Base-by-base conservation (phyloP, 2,329 filamentous ascomycete species). In the Capronia epimyces region DNA sequence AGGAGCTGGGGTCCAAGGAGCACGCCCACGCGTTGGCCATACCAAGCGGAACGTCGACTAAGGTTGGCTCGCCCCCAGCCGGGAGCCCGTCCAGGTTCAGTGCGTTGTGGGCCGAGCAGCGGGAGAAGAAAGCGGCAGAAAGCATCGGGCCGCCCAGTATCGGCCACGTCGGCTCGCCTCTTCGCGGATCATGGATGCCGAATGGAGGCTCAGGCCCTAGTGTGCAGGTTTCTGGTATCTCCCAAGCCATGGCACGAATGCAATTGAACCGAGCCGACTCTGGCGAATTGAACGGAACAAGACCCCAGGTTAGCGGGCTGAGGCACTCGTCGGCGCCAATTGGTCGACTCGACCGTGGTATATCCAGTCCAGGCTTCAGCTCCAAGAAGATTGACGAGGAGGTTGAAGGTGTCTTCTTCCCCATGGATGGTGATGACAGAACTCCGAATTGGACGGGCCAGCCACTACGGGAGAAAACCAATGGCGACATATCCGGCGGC, bases 111-210 rank as follows among this genome's bases (percentile, higher is more conserved):
- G 76, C 76, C 55, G 75, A 72, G 55, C 74, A 71, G 62, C 69
- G 71, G 53, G 75, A 70, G 59, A 73, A 69, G 54, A 75, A 76
- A 44, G 75, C 79, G 50, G 71, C 75, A 52, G 74, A 76, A 51
- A 66, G 64, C 24, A 67, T 64, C 64, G 70, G 63, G 46, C 64
- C 50, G 42, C 73, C 73, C 15, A 74, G 74, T 1, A 75, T 81
- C 47, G 78, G 79, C 39, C 80, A 82, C 61, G 76, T 85, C 39
- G 82, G 82, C 31, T 85, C 82, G 2, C 82, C 82, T 8, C 74
- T 85, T 0, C 80, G 82, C 44, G 82, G 83, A 62, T 80, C 79
- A 2, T 76, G 74, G 58, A 60, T 62, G 53, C 54, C 53, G 13
- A 53, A 47, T 37, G 58, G 55, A 36, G 42, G 52, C 12, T 50